phyloP scores from a whole-genome alignment of 1,284 basidiomycete genomes.

The Chalciporus sp. region DNA sequence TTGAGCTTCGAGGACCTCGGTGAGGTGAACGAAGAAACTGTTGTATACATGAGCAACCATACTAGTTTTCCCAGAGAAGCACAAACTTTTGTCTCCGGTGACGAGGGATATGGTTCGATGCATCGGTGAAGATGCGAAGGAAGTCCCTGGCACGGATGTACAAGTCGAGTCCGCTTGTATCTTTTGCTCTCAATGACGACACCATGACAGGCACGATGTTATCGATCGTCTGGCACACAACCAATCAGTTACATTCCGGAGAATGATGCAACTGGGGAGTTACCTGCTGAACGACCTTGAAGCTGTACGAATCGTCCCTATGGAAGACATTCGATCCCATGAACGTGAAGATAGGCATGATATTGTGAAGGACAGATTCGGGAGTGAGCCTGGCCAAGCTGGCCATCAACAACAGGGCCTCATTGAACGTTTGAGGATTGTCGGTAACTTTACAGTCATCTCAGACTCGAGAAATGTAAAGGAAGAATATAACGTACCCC shows the following conservation, averaged over 20 bases:
- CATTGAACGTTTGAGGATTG: constrained; percentile 95
- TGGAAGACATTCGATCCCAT: constrained; percentile 98
- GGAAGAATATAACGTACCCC: constrained; percentile 52
- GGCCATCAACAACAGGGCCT: constrained; percentile 89
- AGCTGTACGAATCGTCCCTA: constrained; percentile 94
- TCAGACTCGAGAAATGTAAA: constrained; percentile 5
- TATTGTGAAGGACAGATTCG: constrained; percentile 89
- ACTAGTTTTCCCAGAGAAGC: constrained; percentile 5
- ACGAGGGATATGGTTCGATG: constrained; percentile 83
- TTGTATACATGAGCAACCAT: constrained; percentile 12
- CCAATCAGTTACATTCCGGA: constrained; percentile 2
- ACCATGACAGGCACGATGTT: constrained; percentile 94
- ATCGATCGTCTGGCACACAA: constrained; percentile 74
- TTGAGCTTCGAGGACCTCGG: constrained; percentile 79
- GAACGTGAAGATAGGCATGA: constrained; percentile 99
- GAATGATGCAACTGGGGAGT: background rate
- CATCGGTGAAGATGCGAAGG: constrained; percentile 87
- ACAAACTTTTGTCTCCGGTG: constrained; percentile 82
- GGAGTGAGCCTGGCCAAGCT: constrained; percentile 84
- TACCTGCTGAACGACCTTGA: constrained; percentile 93
- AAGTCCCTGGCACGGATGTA: constrained; percentile 73
- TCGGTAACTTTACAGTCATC: constrained; percentile 59
- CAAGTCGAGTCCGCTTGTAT: constrained; percentile 58
- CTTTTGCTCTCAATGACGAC: constrained; percentile 64
- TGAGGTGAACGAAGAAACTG: constrained; percentile 92